A percentile compares a stretch with the other conserved stretches of the same genome.
These are phyloP conservation scores for Nigrospora sphaerica DNA, from an alignment of 2,329 filamentous ascomycete genomes.

Conservation along the genomic window DNA sequence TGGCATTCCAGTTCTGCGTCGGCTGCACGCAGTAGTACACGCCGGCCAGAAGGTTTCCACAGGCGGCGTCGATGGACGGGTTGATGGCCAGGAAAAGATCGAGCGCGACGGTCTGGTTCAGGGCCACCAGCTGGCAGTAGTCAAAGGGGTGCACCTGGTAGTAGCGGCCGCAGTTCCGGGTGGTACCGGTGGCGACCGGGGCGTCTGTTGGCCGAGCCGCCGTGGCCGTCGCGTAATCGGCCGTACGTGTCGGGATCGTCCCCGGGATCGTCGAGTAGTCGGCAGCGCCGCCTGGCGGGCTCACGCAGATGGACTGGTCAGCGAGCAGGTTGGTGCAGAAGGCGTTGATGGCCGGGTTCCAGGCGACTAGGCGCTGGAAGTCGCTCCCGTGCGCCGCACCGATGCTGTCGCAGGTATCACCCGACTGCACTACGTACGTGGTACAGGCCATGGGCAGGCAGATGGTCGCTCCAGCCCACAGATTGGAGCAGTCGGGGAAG, in stretches of 20 bases:
- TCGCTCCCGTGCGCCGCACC: neutral
- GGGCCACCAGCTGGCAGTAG: neutral
- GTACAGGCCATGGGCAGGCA: neutral
- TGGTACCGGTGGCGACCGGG: neutral
- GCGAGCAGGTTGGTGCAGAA: neutral
- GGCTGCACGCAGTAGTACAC: neutral
- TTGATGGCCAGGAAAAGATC: neutral
- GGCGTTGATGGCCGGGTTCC: neutral
- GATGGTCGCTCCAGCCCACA: neutral
- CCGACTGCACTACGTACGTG: neutral
- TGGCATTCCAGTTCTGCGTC: neutral
- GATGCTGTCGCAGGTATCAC: neutral
- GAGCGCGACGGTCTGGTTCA: neutral
- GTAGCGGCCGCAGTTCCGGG: neutral
- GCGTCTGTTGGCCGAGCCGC: neutral
- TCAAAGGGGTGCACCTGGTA: neutral
- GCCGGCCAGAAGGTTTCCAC: neutral
- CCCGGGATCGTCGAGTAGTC: neutral
- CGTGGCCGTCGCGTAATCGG: neutral
- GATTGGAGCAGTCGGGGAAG: neutral
- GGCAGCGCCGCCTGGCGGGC: neutral
- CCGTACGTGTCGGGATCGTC: neutral
- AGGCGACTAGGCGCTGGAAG: neutral
- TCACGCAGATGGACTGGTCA: neutral
- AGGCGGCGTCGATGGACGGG: neutral